A percentile compares a stretch with the other conserved stretches of the same genome.
These are phyloP conservation scores for Anthracocystis panici-leucophaei DNA, from an alignment of 1,284 basidiomycete genomes.

Conservation along the genomic window DNA sequence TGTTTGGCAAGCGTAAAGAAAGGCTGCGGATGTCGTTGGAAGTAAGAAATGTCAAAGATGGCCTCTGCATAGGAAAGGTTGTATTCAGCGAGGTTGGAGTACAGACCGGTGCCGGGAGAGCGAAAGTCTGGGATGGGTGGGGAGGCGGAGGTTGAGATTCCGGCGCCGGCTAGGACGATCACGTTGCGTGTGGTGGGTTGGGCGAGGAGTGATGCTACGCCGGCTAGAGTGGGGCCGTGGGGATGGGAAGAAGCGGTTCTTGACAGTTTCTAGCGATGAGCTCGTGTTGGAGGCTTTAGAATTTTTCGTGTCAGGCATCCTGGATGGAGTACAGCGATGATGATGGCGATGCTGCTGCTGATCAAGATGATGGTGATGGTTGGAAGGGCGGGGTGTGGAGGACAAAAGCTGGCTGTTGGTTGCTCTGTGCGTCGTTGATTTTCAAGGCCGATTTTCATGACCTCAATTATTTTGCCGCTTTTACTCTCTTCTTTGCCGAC, in stretches of 20 bases:
- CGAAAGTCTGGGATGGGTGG: slow-evolving; percentile 70
- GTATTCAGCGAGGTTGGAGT: slow-evolving; percentile 73
- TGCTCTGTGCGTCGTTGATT: not conserved
- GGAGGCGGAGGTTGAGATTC: slow-evolving; percentile 73
- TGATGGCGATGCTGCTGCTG: too few species aligned
- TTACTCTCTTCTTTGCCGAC: not conserved
- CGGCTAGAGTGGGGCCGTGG: slow-evolving; percentile 38
- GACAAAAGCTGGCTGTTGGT: too few species aligned
- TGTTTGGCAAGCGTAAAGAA: slow-evolving; percentile 76
- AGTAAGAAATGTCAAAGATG: slow-evolving; percentile 73
- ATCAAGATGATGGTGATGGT: too few species aligned
- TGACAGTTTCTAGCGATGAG: not conserved
- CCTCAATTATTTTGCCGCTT: slow-evolving; percentile 1
- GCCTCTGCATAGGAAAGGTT: slow-evolving; percentile 74
- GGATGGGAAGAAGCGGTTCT: slow-evolving; percentile 36
- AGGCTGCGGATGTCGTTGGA: slow-evolving; percentile 69
- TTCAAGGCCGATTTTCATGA: not conserved
- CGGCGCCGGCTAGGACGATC: slow-evolving; percentile 73
- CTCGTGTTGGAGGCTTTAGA: not conserved
- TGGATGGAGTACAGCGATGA: not conserved
- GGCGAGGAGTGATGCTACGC: slow-evolving; percentile 41
- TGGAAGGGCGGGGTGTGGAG: not conserved
- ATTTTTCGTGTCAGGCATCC: slow-evolving; percentile 9
- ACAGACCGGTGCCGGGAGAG: slow-evolving; percentile 73
- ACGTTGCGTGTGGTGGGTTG: slow-evolving; percentile 66